phyloP scores from a whole-genome alignment of 2,329 filamentous ascomycete species.

The Fusarium sp. region DNA sequence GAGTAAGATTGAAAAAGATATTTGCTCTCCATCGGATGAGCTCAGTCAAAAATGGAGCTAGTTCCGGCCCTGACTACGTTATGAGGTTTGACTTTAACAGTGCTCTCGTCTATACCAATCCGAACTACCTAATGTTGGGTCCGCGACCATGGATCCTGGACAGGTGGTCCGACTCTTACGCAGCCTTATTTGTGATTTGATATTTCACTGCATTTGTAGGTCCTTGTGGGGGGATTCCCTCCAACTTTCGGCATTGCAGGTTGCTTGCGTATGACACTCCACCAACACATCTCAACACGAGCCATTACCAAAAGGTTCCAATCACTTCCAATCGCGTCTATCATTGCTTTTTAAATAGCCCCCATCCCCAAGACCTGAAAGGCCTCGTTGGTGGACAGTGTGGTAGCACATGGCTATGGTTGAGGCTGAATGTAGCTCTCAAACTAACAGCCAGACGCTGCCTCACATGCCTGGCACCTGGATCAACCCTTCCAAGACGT shows the following conservation, averaged over 20 bases:
- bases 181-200: not conserved
- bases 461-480: not conserved
- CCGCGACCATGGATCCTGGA: not conserved
- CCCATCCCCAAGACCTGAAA: not conserved
- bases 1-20: fast-evolving
- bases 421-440: not conserved
- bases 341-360: not conserved
- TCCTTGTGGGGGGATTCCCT: not conserved
- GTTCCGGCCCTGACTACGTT: not conserved
- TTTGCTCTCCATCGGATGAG: not conserved
- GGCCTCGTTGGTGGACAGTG: not conserved
- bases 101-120: not conserved
- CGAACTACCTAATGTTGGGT: not conserved
- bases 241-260: not conserved
- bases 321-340: no score
- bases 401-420: not conserved
- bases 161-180: not conserved
- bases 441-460: not conserved
- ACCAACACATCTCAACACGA: not conserved
- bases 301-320: not conserved
- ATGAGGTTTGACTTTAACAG: not conserved
- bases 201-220: not conserved
- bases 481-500: not conserved
- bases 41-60: not conserved
- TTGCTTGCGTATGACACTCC: not conserved